These are phyloP conservation scores for Melocanna baccifera DNA, from an alignment of 176 grass and related monocot species.

Conservation along the genomic window DNA sequence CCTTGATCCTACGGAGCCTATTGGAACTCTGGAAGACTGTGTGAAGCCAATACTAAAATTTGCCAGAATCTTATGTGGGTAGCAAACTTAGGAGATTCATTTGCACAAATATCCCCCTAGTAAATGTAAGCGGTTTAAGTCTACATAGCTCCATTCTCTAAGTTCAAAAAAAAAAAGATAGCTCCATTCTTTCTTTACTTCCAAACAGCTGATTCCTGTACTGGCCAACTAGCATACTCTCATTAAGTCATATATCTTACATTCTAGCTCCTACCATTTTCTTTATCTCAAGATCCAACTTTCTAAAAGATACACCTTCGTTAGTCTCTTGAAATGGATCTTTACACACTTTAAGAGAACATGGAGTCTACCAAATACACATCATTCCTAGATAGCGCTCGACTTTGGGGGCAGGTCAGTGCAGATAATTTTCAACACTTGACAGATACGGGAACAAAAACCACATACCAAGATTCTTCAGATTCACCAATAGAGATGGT, in stretches of 20 bases:
- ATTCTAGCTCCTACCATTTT: not conserved
- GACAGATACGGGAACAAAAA: not conserved
- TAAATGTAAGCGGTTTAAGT: not conserved
- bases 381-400: constrained; percentile 3
- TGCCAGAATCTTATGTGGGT: not conserved
- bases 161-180: not conserved
- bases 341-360: not conserved
- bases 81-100: not conserved
- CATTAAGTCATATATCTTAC: not conserved
- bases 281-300: not conserved
- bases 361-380: constrained; percentile 11
- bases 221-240: not conserved
- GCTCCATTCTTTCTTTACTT: not conserved
- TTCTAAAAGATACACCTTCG: not conserved
- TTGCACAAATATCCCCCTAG: not conserved
- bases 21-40: not conserved
- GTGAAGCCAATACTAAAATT: not conserved
- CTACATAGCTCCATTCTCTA: not conserved
- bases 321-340: not conserved
- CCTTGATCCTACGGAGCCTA: not conserved
- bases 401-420: not conserved
- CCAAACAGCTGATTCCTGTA: not conserved
- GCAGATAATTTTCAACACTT: not conserved
- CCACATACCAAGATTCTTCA: not conserved
- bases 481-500: not conserved